Base-by-base conservation (phyloP, 768 basidiomycete species). In the Strobilomyces confusus region DNA sequence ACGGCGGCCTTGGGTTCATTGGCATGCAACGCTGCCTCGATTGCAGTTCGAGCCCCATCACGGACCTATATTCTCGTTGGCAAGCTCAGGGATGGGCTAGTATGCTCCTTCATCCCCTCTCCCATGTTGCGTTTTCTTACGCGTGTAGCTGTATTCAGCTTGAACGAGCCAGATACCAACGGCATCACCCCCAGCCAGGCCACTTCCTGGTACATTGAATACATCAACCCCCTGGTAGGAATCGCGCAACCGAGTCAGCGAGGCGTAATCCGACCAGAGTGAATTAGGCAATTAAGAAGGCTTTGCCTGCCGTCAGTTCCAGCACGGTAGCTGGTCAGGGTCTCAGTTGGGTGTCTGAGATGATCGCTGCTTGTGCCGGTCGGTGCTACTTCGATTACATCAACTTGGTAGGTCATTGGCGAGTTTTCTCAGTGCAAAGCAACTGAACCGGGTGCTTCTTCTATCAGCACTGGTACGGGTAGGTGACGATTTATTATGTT, bases 1-100 rank as follows among this genome's bases (percentile, higher is more conserved):
- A 59, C 5, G 71, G 72, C 2, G 72, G 73, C 9, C 68, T 73
- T 9, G 65, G 63, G 6, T 73, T 75, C 56, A 71, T 73, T 8
- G 72, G 72, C 12, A 75, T 67, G 72, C 73, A 73, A 49, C 71
- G 68, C 12, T 74, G 72, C 50, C 47, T 61, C 4, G 71, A 74
- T 41, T 73, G 72, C 14, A 53, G 23, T 52, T 73, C 72, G 9
- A 73, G 72, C 19, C 72, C 72, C 4, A 62, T 73, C 12, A 62
- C 60, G 5, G 52, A 68, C 29, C 68, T 73, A 22, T 51, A 58
- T 19, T 54, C 64, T 32, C 73, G 72, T 54, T 72, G 67, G 64
- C 23, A 69, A 49, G 20, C 62, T 15, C 68, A 71, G 46, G 50
- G 53, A 12, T 71, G 70, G 70, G 62, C 61, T 22, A 71, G 69